Base-by-base conservation (phyloP, 495 filamentous ascomycete species). In the Thermothielavioides terrestris region DNA sequence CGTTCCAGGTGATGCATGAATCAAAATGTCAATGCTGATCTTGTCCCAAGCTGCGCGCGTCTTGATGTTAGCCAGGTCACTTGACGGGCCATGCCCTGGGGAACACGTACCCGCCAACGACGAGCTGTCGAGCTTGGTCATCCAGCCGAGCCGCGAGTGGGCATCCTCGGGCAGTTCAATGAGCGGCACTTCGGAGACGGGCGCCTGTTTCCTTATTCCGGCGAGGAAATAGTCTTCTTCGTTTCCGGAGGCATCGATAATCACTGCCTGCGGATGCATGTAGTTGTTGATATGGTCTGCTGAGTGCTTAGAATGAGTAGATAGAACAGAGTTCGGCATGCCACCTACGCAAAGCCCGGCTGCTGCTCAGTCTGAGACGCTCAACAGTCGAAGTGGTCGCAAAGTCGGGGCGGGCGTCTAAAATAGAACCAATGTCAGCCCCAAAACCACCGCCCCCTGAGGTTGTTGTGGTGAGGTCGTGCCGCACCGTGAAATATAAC, bases 11-110 rank as follows among this genome's bases (percentile, higher is more conserved):
- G 81, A 72, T n/a, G 83, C 84, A 41, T 88, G 83, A 27, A 95
- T 78, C 8, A 90, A 62, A 20, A 95, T 84, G 45, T 94, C 86
- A 40, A 94, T 72, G 31, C 71, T 77, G 6, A 84, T 67, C 36
- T 78, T 77, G 56, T 87, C 81, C 88, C 88, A 95, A 23, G 75
- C 86, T 87, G 52, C 41, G 25, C n/a, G n/a, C n/a, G n/a, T 2
- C 35, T 42, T 61, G 4, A 14, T 32, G 61, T 15, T 66, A 38
- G 61, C 53, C 43, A 30, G 5, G 12, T 1, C 3, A 17, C 11
- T 20, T 2, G 1, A n/a, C 23, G 6, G 9, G 32, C 25, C 22
- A 3, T 12, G 17, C 23, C 4, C 11, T 17, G 8, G 10, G 4
- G 12, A 18, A 9, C 30, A 30, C 69, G 66, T 75, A 86, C 84